Percentiles rank a stretch among this genome's conserved stretches.
Evolutionary conservation across 352 stramenopile genomes (phyloP).

Genomic region (Globisporangium acanthophoron): DNA sequence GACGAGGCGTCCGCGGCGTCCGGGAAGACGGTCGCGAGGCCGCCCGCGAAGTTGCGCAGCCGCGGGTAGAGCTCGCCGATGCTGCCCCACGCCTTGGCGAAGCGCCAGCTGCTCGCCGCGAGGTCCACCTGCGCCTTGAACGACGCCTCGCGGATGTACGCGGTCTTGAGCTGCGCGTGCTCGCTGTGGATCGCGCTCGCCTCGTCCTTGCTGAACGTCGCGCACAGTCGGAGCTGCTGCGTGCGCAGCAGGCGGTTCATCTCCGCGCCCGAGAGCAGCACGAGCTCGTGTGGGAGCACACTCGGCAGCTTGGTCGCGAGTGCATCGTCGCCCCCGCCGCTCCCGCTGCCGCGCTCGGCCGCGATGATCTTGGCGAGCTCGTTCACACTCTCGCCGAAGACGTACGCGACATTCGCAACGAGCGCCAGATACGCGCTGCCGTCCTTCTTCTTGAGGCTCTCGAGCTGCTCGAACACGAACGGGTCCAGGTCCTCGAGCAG

Average conservation of each 20-base stretch:
- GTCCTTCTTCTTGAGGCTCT: conserved; percentile 1
- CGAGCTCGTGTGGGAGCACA: conserved; percentile 16
- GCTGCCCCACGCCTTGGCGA: conserved; percentile 9
- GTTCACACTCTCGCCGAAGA: conserved; percentile 13
- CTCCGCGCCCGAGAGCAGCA: conserved; percentile 14
- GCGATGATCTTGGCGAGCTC: conserved; percentile 8
- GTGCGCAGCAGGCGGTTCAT: conserved; percentile 13
- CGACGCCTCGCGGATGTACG: conserved; percentile 14
- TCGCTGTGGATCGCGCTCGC: conserved; percentile 12
- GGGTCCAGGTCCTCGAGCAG: conserved; percentile 14
- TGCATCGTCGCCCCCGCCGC: not conserved
- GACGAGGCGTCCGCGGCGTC: not conserved
- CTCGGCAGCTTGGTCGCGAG: conserved; percentile 3
- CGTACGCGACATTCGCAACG: conserved; percentile 8
- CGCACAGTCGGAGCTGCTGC: conserved; percentile 10
- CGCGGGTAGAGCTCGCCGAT: conserved; percentile 11
- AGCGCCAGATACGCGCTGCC: conserved; percentile 1
- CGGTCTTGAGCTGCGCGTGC: conserved; percentile 14
- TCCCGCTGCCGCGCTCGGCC: not conserved
- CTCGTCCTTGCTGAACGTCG: conserved; percentile 11
- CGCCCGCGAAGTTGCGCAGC: conserved; percentile 10
- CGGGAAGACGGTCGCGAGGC: conserved; percentile 9
- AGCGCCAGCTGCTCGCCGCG: conserved; percentile 7
- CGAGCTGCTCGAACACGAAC: conserved; percentile 12
- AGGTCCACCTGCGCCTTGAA: conserved; percentile 11